Evolutionary conservation across 2,329 filamentous ascomycete genomes (phyloP).

Genomic region (Hymenoscyphus fraxineus): DNA sequence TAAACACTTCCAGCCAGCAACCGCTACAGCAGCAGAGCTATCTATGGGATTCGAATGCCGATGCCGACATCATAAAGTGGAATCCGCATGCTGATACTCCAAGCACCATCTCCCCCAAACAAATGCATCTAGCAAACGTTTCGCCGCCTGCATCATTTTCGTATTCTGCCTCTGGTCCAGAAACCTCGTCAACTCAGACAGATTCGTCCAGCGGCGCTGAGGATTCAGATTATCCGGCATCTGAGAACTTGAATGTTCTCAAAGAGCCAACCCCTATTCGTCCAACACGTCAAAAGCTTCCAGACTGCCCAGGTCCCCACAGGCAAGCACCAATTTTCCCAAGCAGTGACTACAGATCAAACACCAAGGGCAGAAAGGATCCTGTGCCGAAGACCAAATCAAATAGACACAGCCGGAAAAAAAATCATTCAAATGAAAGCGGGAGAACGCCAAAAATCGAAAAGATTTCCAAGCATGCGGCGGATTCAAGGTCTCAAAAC

Average conservation of each 20-base stretch:
- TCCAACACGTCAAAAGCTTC: conserved; percentile 23
- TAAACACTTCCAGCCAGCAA: conserved; percentile 1
- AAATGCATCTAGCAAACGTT: conserved; percentile 19
- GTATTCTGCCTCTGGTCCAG: conserved; percentile 24
- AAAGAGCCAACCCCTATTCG: conserved; percentile 13
- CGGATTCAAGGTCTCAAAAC: neutral
- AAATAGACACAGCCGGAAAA: neutral
- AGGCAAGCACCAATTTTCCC: neutral
- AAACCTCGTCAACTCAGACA: conserved; percentile 13
- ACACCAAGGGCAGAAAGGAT: conserved; percentile 1
- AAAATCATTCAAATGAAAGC: neutral
- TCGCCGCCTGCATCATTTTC: conserved; percentile 16
- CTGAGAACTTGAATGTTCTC: conserved; percentile 10
- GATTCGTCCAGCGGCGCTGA: conserved; percentile 18
- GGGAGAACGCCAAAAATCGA: neutral
- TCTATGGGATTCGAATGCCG: conserved; percentile 15
- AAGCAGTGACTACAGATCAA: conserved; percentile 12
- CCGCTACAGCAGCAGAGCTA: conserved; percentile 9
- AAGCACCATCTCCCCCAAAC: conserved; percentile 29
- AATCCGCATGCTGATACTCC: conserved; percentile 10
- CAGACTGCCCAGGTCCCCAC: conserved; percentile 13
- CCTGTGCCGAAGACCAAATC: neutral
- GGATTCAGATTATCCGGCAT: neutral
- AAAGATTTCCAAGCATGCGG: neutral
- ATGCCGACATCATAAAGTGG: conserved; percentile 14